Conservation (phyloP, 73 alveolate species). For the Paramecium sonneborni region DNA sequence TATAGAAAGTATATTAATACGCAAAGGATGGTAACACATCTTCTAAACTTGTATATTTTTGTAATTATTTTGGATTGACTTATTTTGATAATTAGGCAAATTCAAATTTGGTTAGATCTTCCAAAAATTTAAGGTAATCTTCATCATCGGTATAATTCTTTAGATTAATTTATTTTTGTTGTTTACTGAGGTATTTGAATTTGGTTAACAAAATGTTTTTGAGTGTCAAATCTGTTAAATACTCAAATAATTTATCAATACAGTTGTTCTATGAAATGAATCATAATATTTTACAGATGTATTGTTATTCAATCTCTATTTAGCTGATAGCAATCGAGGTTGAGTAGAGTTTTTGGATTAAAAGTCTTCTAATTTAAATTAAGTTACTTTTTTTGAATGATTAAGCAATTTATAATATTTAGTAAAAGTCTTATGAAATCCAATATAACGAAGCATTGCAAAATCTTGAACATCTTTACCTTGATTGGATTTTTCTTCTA, state of each 20-base stretch:
- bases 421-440: not conserved
- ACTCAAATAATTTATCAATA: not conserved
- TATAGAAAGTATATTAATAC: not conserved
- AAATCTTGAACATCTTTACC: not conserved
- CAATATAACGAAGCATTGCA: not conserved
- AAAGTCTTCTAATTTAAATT: not conserved
- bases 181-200: not conserved
- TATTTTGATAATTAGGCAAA: not conserved
- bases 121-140: not conserved
- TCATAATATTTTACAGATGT: not conserved
- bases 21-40: not conserved
- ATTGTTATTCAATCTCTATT: not conserved
- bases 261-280: not conserved
- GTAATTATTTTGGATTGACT: not conserved
- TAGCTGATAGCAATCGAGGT: not conserved
- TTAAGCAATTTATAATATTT: not conserved
- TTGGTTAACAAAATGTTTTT: not conserved
- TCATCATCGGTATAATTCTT: not conserved
- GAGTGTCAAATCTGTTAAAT: not conserved
- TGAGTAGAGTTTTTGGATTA: not conserved
- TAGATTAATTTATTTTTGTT: not conserved
- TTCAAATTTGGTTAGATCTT: not conserved
- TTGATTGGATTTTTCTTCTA: not conserved
- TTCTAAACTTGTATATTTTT: not conserved
- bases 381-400: not conserved